phyloP scores from a whole-genome alignment of 805 yeast species.

The Candida sanyiensis region DNA sequence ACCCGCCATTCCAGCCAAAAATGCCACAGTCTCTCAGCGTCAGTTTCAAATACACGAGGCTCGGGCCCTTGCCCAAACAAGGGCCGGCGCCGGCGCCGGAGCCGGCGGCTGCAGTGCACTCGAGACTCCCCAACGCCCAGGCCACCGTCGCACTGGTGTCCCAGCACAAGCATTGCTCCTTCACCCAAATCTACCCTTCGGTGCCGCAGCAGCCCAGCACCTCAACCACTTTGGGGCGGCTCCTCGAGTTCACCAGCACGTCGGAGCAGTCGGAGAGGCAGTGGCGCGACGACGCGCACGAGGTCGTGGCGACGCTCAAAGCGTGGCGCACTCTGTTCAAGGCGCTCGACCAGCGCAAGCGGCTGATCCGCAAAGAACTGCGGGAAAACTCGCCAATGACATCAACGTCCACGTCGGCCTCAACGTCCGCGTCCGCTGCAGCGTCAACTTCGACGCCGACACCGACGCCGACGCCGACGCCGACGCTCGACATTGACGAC shows the following conservation, averaged over 20 bases:
- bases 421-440: too few species aligned
- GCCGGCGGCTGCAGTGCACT: too few species aligned
- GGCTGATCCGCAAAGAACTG: constrained; percentile 16
- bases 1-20: too few species aligned
- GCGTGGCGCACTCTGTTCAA: constrained; percentile 25
- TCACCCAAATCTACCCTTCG: constrained; percentile 2
- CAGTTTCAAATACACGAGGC: constrained; percentile 6
- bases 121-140: constrained; percentile 1
- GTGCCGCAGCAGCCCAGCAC: neutral
- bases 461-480: too few species aligned
- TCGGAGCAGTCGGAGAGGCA: constrained; percentile 11
- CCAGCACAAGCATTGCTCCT: neutral
- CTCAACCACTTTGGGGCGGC: too few species aligned
- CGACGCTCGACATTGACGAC: too few species aligned
- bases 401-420: too few species aligned
- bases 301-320: constrained; percentile 13
- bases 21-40: neutral
- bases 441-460: too few species aligned
- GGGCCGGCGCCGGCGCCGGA: neutral
- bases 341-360: constrained; percentile 23
- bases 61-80: neutral
- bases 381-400: too few species aligned
- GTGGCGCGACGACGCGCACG: constrained; percentile 18
- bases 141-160: neutral
- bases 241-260: constrained; percentile 12